Percentiles rank a stretch among this genome's conserved stretches.
phyloP scores from a whole-genome alignment of 805 yeast genomes.

The Barnettozyma sucrosica region DNA sequence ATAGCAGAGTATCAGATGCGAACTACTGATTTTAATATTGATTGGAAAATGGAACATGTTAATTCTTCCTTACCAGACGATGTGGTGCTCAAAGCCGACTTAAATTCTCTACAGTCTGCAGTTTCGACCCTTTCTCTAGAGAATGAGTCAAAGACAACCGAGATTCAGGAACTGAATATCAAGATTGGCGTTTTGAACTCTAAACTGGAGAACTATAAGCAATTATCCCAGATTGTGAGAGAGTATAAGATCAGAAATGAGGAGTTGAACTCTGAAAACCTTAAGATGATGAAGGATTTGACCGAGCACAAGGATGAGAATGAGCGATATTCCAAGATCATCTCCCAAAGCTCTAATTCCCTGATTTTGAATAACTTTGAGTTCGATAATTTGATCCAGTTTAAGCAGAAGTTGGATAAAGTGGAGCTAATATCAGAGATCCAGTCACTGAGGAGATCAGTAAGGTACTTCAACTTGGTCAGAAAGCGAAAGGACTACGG shows the following conservation, averaged over 20 bases:
- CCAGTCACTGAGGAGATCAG: conserved; percentile 32
- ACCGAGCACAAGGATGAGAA: conserved; percentile 21
- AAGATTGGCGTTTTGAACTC: conserved; percentile 41
- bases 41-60: background rate
- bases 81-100: background rate
- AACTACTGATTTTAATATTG: background rate
- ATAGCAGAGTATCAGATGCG: background rate
- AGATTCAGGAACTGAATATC: conserved; percentile 38
- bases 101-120: background rate
- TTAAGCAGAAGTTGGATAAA: conserved; percentile 29
- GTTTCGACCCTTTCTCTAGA: background rate
- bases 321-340: conserved; percentile 5
- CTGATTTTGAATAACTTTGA: conserved; percentile 23
- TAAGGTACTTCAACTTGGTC: conserved; percentile 6
- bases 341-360: conserved; percentile 18
- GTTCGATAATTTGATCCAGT: conserved; percentile 31
- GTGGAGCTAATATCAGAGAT: conserved; percentile 41
- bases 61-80: background rate
- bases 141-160: conserved; percentile 9
- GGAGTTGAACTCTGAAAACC: conserved; percentile 10
- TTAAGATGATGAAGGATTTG: conserved; percentile 12
- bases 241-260: conserved; percentile 23
- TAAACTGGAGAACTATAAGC: conserved; percentile 32
- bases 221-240: conserved; percentile 25
- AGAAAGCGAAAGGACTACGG: background rate